Conservation (phyloP, 2,329 filamentous ascomycete genomes). For the Fusarium tanahbumbuense region DNA sequence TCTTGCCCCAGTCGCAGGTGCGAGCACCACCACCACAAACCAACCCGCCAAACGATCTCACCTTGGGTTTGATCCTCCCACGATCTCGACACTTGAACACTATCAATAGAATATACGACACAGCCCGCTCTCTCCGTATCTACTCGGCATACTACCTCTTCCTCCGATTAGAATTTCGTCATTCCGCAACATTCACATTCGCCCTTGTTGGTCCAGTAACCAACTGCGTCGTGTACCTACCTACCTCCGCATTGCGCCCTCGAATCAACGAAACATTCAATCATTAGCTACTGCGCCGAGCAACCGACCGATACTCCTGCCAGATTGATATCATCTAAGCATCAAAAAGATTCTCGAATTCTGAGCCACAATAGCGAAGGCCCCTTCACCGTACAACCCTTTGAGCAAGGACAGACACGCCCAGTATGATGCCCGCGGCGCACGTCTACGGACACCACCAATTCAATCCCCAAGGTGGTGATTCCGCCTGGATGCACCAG, state of each 20-base stretch:
- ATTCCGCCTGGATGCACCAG: conserved; percentile 75
- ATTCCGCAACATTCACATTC: conserved; percentile 9
- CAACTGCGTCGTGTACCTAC: conserved; percentile 26
- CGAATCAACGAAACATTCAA: conserved; percentile 27
- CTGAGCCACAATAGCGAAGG: background rate
- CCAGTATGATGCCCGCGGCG: conserved; percentile 70
- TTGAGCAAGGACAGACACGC: conserved; percentile 35
- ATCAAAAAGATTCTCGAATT: background rate
- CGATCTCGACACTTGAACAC: conserved; percentile 9
- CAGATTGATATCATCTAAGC: conserved; percentile 8
- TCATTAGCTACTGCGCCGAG: conserved; percentile 25
- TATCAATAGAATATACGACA: conserved; percentile 18
- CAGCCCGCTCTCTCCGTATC: background rate
- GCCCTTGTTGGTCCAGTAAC: conserved; percentile 2
- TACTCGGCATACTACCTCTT: conserved; percentile 1
- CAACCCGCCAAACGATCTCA: conserved; percentile 37
- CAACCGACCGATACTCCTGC: conserved; percentile 10
- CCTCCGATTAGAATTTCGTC: background rate
- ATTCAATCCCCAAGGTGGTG: conserved; percentile 68
- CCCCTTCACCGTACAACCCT: background rate
- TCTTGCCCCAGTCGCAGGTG: conserved; percentile 40
- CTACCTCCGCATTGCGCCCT: conserved; percentile 39
- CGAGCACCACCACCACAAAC: conserved; percentile 39
- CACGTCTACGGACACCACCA: conserved; percentile 77
- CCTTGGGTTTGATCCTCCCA: conserved; percentile 37